Percentiles rank a stretch among this genome's conserved stretches.
Evolutionary conservation across 768 basidiomycete species (phyloP).

Genomic region (Suillus paluster): DNA sequence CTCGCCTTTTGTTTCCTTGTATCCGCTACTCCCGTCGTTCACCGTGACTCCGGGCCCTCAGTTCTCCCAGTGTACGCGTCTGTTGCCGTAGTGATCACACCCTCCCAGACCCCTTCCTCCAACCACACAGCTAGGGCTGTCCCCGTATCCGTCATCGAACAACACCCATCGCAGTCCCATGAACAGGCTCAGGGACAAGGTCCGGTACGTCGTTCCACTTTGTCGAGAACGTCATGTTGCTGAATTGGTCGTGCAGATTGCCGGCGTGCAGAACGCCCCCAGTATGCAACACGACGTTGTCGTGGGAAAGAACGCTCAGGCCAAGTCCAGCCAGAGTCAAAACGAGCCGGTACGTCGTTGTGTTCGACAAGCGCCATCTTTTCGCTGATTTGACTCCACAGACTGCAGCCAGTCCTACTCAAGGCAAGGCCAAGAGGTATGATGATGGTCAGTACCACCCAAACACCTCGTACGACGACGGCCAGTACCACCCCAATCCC

Average conservation of each 20-base stretch:
- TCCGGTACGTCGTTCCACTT: background rate
- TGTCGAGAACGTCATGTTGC: background rate
- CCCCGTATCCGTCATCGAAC: background rate
- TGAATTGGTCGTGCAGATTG: background rate
- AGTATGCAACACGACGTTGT: background rate
- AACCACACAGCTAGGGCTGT: background rate
- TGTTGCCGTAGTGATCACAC: background rate
- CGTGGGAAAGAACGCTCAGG: background rate
- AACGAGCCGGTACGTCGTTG: background rate
- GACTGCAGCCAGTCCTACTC: background rate
- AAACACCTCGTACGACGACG: constrained; percentile 18
- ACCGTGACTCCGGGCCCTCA: background rate
- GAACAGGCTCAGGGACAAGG: constrained; percentile 2
- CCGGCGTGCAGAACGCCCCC: background rate
- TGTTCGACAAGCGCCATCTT: background rate
- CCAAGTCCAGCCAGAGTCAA: background rate
- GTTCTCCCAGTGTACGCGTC: background rate
- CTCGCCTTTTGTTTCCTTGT: constrained; percentile 32
- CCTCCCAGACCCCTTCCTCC: background rate
- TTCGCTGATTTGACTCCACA: background rate
- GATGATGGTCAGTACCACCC: constrained; percentile 20
- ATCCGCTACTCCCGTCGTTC: constrained; percentile 17
- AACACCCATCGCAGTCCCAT: background rate
- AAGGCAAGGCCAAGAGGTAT: constrained; percentile 6
- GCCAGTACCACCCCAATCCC: constrained; percentile 25